Evolutionary conservation across 345 rosid species (phyloP), one percentile per base, ranked within the genome.

Genomic region (Dipteronia dyeriana): DNA sequence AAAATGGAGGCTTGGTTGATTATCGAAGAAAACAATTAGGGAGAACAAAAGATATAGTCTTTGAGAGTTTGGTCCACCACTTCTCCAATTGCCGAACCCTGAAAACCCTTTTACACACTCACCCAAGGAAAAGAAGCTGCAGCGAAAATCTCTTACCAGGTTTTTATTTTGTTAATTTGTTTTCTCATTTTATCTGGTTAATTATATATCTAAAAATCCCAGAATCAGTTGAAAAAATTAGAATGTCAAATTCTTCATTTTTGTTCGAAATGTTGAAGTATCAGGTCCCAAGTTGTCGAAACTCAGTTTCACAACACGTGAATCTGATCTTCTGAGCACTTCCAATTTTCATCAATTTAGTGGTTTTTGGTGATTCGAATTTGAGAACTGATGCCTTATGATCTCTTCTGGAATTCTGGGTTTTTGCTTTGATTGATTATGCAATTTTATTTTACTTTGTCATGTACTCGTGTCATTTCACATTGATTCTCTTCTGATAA

Each of bases 1-100:
- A 26, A 49, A 75, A 47, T 62, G 60, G 76, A 45, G 70, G 70
- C 63, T 64, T 31, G 19, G 62, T 63, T 63, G 77, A 75, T 64
- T 51, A 51, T 75, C 71, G 63, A 75, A 62, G 51, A 51, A 75
- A 65, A 65, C 78, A 31, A 75, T 19, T 47, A n/a, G 14, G 31
- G 69, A 62, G 60, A 62, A 25, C 61, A 11, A 26, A n/a, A 39
- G 53, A 60, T 39, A 57, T 20, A 73, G 76, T 59, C 54, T 22
- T 3, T 38, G 4, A 59, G 66, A 72, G 78, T 66, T 75, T 53
- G 71, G 63, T 75, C 78, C 78, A 65, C 23, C 64, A 66, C 64
- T 43, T 19, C 68, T 74, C 3, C 47, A 63, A 62, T 25, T 23
- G 53, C 38, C 61, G 60, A 8, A 59, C 66, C 76, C 23, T 57